A percentile compares a stretch with the other conserved stretches of the same genome.
Evolutionary conservation across 1,284 basidiomycete species (phyloP).

Genomic region (Athelia psychrophila): DNA sequence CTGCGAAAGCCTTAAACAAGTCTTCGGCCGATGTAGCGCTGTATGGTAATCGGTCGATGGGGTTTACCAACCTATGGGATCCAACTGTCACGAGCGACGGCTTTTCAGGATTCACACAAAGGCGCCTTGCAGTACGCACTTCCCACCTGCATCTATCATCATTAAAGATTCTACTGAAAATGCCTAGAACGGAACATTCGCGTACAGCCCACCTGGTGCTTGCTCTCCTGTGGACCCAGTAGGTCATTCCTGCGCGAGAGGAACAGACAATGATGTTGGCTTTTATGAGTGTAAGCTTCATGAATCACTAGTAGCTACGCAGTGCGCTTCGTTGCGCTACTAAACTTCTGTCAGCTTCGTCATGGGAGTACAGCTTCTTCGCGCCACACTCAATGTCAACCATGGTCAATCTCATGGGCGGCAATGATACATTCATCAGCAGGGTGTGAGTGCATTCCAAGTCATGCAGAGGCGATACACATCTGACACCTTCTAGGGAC

Average conservation of each 20-base stretch:
- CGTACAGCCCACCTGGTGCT: slow-evolving; percentile 43
- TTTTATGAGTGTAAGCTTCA: slow-evolving; percentile 45
- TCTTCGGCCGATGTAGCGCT: slow-evolving; percentile 31
- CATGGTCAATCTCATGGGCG: slow-evolving; percentile 48
- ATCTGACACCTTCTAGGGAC: slow-evolving; percentile 24
- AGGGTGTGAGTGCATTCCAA: slow-evolving; percentile 33
- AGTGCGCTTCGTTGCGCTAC: slow-evolving; percentile 2
- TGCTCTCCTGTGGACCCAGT: slow-evolving; percentile 47
- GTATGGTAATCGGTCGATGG: slow-evolving; percentile 49
- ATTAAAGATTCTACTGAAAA: neutral
- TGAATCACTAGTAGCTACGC: too few species aligned
- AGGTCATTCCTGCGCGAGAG: slow-evolving; percentile 43
- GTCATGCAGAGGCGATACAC: neutral
- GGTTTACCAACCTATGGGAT: slow-evolving; percentile 52
- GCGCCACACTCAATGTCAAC: too few species aligned
- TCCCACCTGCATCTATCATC: neutral
- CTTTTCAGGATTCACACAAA: slow-evolving; percentile 41
- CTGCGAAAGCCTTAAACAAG: slow-evolving; percentile 36
- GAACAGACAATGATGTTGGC: slow-evolving; percentile 45
- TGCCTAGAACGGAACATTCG: slow-evolving; percentile 44
- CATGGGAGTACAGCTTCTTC: slow-evolving; percentile 53
- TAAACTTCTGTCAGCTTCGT: slow-evolving; percentile 31
- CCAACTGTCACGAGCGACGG: slow-evolving; percentile 40
- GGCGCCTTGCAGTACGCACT: slow-evolving; percentile 33
- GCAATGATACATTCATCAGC: slow-evolving; percentile 37